phyloP scores from a whole-genome alignment of 129 eudicot genomes.

The Gnaphalium uliginosum region DNA sequence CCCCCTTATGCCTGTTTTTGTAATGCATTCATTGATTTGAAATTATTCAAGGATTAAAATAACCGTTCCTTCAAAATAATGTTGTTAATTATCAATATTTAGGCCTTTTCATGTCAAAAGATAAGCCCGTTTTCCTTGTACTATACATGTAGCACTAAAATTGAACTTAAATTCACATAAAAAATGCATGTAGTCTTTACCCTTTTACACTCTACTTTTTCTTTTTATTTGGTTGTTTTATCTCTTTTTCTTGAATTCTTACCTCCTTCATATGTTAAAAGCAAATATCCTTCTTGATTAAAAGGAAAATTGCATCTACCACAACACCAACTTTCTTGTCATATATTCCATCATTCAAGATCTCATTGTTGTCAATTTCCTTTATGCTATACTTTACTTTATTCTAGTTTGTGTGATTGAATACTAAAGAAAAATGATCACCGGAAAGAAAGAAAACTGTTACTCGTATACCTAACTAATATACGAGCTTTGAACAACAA shows the following conservation, averaged over 20 bases:
- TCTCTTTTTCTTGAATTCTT: neutral
- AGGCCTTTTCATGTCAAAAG: no score
- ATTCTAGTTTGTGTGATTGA: slow-evolving; percentile 10
- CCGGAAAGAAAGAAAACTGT: neutral
- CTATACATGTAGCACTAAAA: no score
- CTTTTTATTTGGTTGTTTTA: neutral
- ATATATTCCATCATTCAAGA: slow-evolving; percentile 30
- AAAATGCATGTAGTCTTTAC: no score
- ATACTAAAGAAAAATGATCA: neutral
- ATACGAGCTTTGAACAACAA: no score
- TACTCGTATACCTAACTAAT: neutral
- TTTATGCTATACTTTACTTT: slow-evolving; percentile 28
- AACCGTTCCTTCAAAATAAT: no score
- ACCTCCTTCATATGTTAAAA: neutral
- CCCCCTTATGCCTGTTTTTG: no score
- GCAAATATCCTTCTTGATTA: neutral
- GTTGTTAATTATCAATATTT: no score
- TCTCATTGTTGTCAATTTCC: slow-evolving; percentile 26
- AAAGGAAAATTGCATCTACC: slow-evolving; percentile 22
- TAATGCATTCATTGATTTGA: no score
- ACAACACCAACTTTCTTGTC: slow-evolving; percentile 37
- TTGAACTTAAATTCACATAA: no score
- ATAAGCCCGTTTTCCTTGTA: no score
- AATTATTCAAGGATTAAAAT: no score
- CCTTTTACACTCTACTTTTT: no score